Base-by-base conservation (phyloP, 768 basidiomycete species). In the Kwoniella sp. region DNA sequence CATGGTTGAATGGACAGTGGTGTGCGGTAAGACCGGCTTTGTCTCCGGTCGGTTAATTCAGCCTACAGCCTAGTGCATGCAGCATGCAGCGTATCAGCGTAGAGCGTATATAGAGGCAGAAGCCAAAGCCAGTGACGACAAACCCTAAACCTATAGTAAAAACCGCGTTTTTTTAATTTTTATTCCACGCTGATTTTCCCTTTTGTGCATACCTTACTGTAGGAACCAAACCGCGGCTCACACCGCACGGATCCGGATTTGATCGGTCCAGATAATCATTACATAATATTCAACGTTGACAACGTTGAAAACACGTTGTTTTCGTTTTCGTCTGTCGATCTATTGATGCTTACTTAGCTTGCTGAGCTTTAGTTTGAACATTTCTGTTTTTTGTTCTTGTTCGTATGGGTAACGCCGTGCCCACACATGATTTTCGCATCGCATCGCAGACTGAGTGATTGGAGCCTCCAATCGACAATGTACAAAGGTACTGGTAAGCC, bases 11-110 rank as follows among this genome's bases (percentile, higher is more conserved):
- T 44, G 40, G 40, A 44, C 17, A 44, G 17, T 19, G 40, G 10
- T 44, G 40, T 9, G 40, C 40, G 40, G 40, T 44, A 44, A 44
- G 40, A 44, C 40, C 40, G 40, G 40, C 40, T 44, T 44, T 44
- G 40, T 44, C 10, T 44, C 40, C 40, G 40, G 40, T 44, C 40
- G 40, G 40, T 44, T 44, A 44, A 44, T 44, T n/a, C n/a, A n/a
- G n/a, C n/a, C n/a, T n/a, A n/a, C n/a, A n/a, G n/a, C n/a, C n/a
- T n/a, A n/a, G n/a, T n/a, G n/a, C n/a, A n/a, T n/a, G n/a, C n/a
- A n/a, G n/a, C n/a, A n/a, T n/a, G n/a, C n/a, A n/a, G n/a, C n/a
- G n/a, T n/a, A n/a, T n/a, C n/a, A n/a, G n/a, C n/a, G n/a, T n/a
- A n/a, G n/a, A n/a, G n/a, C n/a, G n/a, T n/a, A n/a, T n/a, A n/a